Evolutionary conservation across 176 grass and related monocot species (phyloP).

Genomic region (Bolboschoenus planiculmis): DNA sequence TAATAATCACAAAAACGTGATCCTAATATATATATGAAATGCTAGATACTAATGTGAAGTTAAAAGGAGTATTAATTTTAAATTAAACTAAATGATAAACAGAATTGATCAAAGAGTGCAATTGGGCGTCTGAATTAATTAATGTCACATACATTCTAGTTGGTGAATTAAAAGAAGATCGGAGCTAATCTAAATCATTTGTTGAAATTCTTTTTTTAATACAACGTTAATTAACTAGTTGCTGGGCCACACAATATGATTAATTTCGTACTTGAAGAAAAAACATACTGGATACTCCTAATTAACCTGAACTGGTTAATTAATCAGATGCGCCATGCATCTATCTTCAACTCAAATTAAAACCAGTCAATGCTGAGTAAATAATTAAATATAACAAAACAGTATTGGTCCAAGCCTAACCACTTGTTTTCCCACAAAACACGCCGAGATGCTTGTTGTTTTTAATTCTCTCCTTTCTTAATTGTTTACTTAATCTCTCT

Average conservation of each 20-base stretch:
- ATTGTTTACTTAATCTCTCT: slow-evolving; percentile 3
- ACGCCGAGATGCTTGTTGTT: neutral
- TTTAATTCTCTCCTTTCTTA: neutral
- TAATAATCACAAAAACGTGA: no score
- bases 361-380: neutral
- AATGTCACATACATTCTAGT: neutral
- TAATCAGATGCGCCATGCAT: no score
- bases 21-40: no score
- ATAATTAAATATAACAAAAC: neutral
- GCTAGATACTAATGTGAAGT: no score
- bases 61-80: no score
- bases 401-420: neutral
- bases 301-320: no score
- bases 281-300: neutral
- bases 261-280: neutral
- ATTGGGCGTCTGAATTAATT: neutral
- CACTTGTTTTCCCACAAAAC: slow-evolving; percentile 12
- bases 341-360: no score
- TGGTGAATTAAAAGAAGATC: neutral
- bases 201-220: neutral
- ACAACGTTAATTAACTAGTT: neutral
- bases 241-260: neutral
- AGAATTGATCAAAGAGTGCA: neutral
- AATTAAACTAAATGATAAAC: no score
- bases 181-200: neutral